A percentile compares a stretch with the other conserved stretches of the same genome.
phyloP scores from a whole-genome alignment of 805 yeast species.

The Candida dendrica region DNA sequence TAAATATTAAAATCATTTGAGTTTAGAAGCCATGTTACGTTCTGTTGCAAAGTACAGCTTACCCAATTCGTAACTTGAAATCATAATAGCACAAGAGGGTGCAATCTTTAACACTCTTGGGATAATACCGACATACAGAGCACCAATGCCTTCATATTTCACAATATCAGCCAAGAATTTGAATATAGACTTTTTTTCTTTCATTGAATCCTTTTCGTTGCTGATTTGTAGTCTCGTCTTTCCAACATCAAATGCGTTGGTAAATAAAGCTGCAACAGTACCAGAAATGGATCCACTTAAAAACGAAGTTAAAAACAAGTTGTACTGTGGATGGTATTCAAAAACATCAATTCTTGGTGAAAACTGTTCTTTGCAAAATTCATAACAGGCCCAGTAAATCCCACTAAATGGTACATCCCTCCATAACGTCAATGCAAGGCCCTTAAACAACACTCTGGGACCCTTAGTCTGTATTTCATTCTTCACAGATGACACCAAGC shows the following conservation, averaged over 20 bases:
- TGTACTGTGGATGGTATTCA: slow-evolving; percentile 18
- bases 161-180: slow-evolving; percentile 56
- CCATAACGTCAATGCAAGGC: slow-evolving; percentile 85
- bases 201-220: slow-evolving; percentile 10
- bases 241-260: slow-evolving; percentile 97
- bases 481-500: slow-evolving; percentile 46
- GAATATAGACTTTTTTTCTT: slow-evolving; percentile 51
- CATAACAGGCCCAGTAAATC: slow-evolving; percentile 88
- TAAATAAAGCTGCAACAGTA: slow-evolving; percentile 71
- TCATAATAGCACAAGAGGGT: slow-evolving; percentile 98
- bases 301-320: slow-evolving; percentile 57
- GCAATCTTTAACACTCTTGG: slow-evolving; percentile 90
- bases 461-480: slow-evolving; percentile 52
- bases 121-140: slow-evolving; percentile 79
- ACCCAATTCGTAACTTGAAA: slow-evolving; percentile 86
- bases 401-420: slow-evolving; percentile 97
- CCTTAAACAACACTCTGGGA: slow-evolving; percentile 62
- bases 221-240: slow-evolving; percentile 85
- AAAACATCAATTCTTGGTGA: not conserved
- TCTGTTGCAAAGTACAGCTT: slow-evolving; percentile 44
- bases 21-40: not conserved
- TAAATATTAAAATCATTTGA: not conserved
- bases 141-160: slow-evolving; percentile 67
- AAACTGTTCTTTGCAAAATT: slow-evolving; percentile 31
- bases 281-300: slow-evolving; percentile 83